phyloP scores from a whole-genome alignment of 345 rosid genomes.

The Citrus trifoliata region DNA sequence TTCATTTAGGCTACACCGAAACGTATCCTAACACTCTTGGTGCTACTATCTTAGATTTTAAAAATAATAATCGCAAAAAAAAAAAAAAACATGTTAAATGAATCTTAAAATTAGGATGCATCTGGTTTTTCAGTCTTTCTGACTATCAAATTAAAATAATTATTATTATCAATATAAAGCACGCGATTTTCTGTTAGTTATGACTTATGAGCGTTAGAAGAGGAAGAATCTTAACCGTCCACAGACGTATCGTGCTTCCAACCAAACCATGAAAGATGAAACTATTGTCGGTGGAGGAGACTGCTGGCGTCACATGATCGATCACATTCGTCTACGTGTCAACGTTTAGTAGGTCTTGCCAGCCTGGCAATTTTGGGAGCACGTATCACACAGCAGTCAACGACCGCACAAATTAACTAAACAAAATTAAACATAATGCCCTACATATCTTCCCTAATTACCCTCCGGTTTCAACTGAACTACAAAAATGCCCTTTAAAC shows the following conservation, averaged over 20 bases:
- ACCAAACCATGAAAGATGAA: not conserved
- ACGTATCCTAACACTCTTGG: too few species aligned
- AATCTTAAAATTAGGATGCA: too few species aligned
- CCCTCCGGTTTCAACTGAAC: not conserved
- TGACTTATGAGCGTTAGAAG: not conserved
- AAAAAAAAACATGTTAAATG: too few species aligned
- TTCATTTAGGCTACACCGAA: too few species aligned
- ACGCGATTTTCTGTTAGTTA: not conserved
- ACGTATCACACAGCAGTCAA: not conserved
- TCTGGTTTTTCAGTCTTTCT: too few species aligned
- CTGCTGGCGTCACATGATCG: not conserved
- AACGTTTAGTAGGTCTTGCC: not conserved
- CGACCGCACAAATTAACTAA: not conserved
- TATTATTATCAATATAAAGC: not conserved
- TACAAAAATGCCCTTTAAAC: not conserved
- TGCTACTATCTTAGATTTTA: too few species aligned
- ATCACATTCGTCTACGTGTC: not conserved
- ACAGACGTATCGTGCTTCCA: slow-evolving; percentile 7
- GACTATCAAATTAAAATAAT: too few species aligned
- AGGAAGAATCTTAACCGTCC: slow-evolving; percentile 10
- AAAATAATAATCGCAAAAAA: too few species aligned
- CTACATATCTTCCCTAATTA: not conserved
- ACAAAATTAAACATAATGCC: not conserved
- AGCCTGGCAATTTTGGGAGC: slow-evolving; percentile 1
- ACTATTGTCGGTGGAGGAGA: slow-evolving; percentile 6